phyloP scores from a whole-genome alignment of 495 filamentous ascomycete genomes.

The Usnea hakonensis region DNA sequence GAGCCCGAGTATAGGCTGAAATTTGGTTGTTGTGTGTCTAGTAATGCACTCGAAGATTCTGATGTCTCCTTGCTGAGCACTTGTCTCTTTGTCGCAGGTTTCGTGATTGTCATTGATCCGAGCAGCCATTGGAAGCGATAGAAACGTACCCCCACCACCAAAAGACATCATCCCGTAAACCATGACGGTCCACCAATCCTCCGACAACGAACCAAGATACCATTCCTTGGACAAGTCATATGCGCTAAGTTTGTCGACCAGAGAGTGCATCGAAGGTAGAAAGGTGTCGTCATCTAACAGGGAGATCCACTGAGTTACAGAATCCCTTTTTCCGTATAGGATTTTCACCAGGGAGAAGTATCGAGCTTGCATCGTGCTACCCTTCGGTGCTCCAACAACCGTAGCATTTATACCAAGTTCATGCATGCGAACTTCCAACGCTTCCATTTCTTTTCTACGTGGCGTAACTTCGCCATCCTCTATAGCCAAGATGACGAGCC shows the following conservation, averaged over 20 bases:
- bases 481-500: conserved; percentile 47
- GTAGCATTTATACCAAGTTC: conserved; percentile 44
- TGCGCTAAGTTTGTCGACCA: conserved; percentile 40
- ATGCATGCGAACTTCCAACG: conserved; percentile 34
- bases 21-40: conserved; percentile 39
- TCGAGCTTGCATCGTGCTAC: conserved; percentile 38
- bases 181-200: conserved; percentile 42
- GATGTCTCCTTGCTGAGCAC: background rate
- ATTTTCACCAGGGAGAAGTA: conserved; percentile 54
- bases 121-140: conserved; percentile 43
- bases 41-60: conserved; percentile 44
- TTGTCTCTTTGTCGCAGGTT: conserved; percentile 30
- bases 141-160: conserved; percentile 53
- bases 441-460: background rate
- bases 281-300: conserved; percentile 68
- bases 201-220: conserved; percentile 51
- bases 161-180: conserved; percentile 47
- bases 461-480: conserved; percentile 32
- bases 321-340: conserved; percentile 38
- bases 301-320: conserved; percentile 50
- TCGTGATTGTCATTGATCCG: conserved; percentile 33
- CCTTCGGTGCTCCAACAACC: conserved; percentile 41
- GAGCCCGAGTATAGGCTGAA: conserved; percentile 45
- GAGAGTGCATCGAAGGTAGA: conserved; percentile 44
- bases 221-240: conserved; percentile 42